These are phyloP conservation scores for Fusarium sp. DNA, from an alignment of 2,329 filamentous ascomycete genomes.

Conservation along the genomic window DNA sequence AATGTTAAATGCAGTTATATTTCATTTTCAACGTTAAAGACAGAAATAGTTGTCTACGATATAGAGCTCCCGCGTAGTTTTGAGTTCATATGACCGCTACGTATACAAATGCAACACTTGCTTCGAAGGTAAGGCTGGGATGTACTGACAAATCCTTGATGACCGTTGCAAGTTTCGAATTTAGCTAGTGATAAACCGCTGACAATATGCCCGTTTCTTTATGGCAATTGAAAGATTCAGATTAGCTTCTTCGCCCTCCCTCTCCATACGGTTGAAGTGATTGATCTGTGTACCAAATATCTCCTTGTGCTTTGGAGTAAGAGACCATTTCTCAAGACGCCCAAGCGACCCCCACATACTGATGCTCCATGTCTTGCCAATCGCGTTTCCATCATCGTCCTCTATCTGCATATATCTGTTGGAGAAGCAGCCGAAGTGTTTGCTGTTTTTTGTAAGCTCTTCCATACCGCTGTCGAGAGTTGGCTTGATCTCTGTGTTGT, in stretches of 20 bases:
- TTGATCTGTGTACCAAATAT: not conserved
- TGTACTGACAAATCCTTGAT: not conserved
- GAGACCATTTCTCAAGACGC: not conserved
- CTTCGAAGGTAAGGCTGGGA: too few relatives aligned
- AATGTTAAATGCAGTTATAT: too few relatives aligned
- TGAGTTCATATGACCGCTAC: too few relatives aligned
- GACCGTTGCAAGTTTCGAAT: not conserved
- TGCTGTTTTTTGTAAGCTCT: rapidly evolving
- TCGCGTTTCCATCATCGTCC: rapidly evolving
- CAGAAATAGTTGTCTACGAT: too few relatives aligned
- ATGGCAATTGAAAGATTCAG: not conserved
- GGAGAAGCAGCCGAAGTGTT: rapidly evolving
- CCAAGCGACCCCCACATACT: not conserved
- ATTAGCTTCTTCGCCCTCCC: rapidly evolving
- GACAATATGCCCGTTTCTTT: rapidly evolving
- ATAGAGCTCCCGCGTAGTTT: too few relatives aligned
- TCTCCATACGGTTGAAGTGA: not conserved
- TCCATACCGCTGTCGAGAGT: not conserved
- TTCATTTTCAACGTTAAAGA: too few relatives aligned
- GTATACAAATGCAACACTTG: too few relatives aligned
- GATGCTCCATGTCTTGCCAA: not conserved
- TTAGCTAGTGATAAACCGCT: not conserved
- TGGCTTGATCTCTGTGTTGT: not conserved
- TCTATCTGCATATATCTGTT: not conserved
- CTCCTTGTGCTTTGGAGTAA: not conserved